Base-by-base conservation (phyloP, 2,329 filamentous ascomycete genomes). In the Hymenotorrendiella dingleyae region DNA sequence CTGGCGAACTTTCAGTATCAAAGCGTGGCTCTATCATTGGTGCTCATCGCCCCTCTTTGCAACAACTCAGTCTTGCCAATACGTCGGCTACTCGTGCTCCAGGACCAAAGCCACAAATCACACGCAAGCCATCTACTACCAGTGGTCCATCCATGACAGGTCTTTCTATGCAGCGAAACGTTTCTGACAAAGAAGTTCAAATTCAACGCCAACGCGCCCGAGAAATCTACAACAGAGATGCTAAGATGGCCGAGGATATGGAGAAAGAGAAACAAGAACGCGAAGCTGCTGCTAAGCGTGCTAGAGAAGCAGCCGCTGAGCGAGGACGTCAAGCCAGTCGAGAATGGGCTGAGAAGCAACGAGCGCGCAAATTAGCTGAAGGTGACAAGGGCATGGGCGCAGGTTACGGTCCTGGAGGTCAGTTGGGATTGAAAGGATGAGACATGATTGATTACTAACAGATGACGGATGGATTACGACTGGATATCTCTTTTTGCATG, bases 291-390 rank as follows among this genome's bases (percentile, higher is more conserved):
- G 71, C 77, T 11, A 76, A 72, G 54, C 55, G 66, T 42, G 77
- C 78, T 6, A 67, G 79, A 33, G 72, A 78, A 53, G 67, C 78
- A 54, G 79, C 79, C 19, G 78, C 79, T 8, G 77, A 82, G 60
- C 69, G 74, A 54, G 78, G 76, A 41, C 70, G 78, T 41, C 67
- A 70, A 57, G 69, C 74, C 45, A 76, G 76, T 50, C 70, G 77
- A 24, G 74, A 80, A 53, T 82, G 78, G 77, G 77, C 77, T 9
- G 76, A 80, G 57, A 78, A 72, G 62, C 73, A 75, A 56, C 51
- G 50, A 43, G 48, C 48, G 4, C 59, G 48, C 41, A 61, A 54
- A 39, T 26, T 50, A 34, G 38, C 45, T 32, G 50, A 52, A 22
- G 41, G 44, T 29, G 54, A 58, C 9, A 54, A 53, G 36, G 52